Evolutionary conservation across 495 filamentous ascomycete species (phyloP), one percentile per base, ranked within the genome.

Genomic region (Aspergillus diversus): DNA sequence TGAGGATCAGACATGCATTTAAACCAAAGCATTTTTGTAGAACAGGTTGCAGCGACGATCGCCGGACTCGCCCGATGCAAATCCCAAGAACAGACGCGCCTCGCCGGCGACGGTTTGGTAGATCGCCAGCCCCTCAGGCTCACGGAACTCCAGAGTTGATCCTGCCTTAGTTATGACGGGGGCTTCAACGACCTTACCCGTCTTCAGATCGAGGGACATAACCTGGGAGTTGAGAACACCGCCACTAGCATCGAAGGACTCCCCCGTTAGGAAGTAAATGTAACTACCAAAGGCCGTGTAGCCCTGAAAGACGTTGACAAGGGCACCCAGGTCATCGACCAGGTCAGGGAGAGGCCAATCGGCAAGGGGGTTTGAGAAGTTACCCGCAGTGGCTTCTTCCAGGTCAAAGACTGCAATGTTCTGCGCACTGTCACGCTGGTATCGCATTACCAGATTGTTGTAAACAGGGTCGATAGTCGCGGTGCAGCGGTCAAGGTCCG

Each of bases 201-300:
- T 67, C 48, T 88, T 83, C 32, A 55, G n/a, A 21, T 55, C 52
- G 32, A 55, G n/a, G 9, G 52, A 55, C 31, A 55, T 33, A 7
- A 55, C 33, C 52, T 55, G 52, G 87, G 89, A 73, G 71, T 90
- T 39, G 69, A 77, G 33, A 76, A 91, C 16, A 69, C 76, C 35
- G 8, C 33, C 59, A 6, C 58, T 57, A 6, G 39, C 52, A 42
- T 61, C 59, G 52, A 65, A 68, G 3, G 59, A 65, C 7, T 54
- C 54, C 6, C 66, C 66, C 0, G 63, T 65, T 32, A 65, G 39
- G 21, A 68, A 7, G 37, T 68, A 68, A 9, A 68, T 55, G 5
- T 65, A 68, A 16, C 61, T 57, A 1, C 63, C 63, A 49, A 59
- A 68, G 3, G 59, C 63, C 34, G 63, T 60, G 47, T 63, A 65